Evolutionary conservation across 768 basidiomycete genomes (phyloP).

Genomic region (Tylopilus sp.): DNA sequence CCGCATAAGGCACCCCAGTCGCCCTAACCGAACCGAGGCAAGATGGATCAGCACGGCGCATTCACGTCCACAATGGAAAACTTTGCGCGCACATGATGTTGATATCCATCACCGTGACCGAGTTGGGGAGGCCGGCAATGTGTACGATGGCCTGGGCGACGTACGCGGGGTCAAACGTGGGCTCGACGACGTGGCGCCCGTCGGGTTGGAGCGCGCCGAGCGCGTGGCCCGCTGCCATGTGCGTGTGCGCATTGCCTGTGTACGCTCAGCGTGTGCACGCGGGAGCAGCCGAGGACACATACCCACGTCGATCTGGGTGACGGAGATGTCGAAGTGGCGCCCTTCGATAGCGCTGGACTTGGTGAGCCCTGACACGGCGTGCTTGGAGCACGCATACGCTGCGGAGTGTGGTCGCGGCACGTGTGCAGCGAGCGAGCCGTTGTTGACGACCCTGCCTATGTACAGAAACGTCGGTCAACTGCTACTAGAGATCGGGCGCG

Average conservation of each 20-base stretch:
- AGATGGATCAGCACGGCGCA: background rate
- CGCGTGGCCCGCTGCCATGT: constrained; percentile 46
- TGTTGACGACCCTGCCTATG: constrained; percentile 77
- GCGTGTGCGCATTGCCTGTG: constrained; percentile 68
- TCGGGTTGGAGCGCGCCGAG: constrained; percentile 66
- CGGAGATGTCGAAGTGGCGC: constrained; percentile 65
- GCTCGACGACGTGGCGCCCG: constrained; percentile 54
- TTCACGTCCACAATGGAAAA: background rate
- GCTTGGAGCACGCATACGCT: constrained; percentile 78
- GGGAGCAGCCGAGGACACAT: background rate
- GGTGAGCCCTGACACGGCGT: constrained; percentile 74
- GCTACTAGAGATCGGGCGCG: background rate
- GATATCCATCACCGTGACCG: constrained; percentile 67
- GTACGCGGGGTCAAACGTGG: constrained; percentile 66
- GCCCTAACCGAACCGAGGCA: constrained; percentile 31
- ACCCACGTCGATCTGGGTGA: constrained; percentile 85
- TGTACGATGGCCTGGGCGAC: constrained; percentile 72
- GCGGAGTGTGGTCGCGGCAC: constrained; percentile 59
- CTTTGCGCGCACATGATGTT: constrained; percentile 74
- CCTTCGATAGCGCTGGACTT: constrained; percentile 78
- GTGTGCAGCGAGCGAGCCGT: constrained; percentile 75
- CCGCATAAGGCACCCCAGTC: constrained; percentile 43
- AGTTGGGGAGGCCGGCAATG: constrained; percentile 63
- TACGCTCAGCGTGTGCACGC: no score
- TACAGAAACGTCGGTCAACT: background rate